Evolutionary conservation across 495 filamentous ascomycete species (phyloP), one percentile per base, ranked within the genome.

Genomic region (Penicillium chermesinum): DNA sequence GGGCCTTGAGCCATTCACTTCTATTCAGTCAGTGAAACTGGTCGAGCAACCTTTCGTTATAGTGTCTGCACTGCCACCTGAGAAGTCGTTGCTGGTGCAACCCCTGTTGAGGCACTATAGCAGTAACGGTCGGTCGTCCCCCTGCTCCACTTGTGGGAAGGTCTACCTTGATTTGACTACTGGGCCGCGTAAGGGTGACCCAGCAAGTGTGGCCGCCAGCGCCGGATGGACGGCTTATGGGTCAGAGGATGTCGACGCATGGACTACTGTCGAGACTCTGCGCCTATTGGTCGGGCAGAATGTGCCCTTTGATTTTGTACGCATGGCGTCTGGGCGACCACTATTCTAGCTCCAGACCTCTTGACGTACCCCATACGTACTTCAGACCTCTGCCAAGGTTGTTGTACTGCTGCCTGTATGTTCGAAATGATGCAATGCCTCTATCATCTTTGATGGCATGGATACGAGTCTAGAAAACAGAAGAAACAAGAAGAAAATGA

Each of bases 301-400:
- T 61, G 87, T 93, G 30, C 85, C 85, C 19, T 90, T 88, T 70
- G 88, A 88, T 65, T 93, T 93, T 70, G 87, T 90, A 30, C 65
- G 87, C 33, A 72, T 91, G 69, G 86, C 87, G 7, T 83, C 83
- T 52, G 87, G 86, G 13, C 65, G 85, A 49, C 77, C 79, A 18
- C 61, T 88, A 59, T 88, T 81, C 65, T 86, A 71, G 63, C 41
- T 80, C 64, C 85, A 70, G 62, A 38, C 25, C 50, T 30, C 25
- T 4, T 4, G 10, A 30, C 25, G n/a, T n/a, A n/a, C n/a, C n/a
- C n/a, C n/a, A n/a, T n/a, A n/a, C n/a, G n/a, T n/a, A n/a, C n/a
- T n/a, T n/a, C n/a, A n/a, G n/a, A n/a, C n/a, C n/a, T n/a, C n/a
- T n/a, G n/a, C n/a, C n/a, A n/a, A n/a, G n/a, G n/a, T n/a, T n/a